Base-by-base conservation (phyloP, 306 rosid genomes). In the Trifolium pratense region DNA sequence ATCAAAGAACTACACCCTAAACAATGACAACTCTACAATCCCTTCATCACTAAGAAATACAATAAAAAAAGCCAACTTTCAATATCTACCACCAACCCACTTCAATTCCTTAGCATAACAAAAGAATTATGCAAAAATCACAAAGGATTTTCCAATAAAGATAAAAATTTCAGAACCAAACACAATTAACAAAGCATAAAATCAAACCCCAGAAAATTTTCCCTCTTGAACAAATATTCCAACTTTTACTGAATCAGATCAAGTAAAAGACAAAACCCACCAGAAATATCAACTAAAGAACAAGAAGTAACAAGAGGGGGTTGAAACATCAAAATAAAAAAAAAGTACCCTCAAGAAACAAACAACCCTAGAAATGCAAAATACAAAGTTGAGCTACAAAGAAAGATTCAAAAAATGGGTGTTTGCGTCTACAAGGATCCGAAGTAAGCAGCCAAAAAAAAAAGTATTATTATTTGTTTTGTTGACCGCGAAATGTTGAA, bases 391-490 rank as follows among this genome's bases (percentile, higher is more conserved):
- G 46, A 70, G 76, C 75, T 40, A 59, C 12, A 51, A 40, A 78
- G 71, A 71, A 62, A 78, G 70, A 23, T 74, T 81, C n/a, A 43
- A 34, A 40, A 65, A 71, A 75, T 7, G 71, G 45, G 79, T 29
- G 17, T 66, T 49, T 34, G 65, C 66, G 75, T 72, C 76, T 67
- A 88, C 83, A 69, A 84, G 82, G 97, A 91, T 91, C 94, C 84
- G 7, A 80, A 56, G 26, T 53, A 75, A 76, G 60, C 31, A 76
- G 78, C 83, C 71, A 25, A 70, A 64, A 74, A 56, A 66, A 57
- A 12, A 61, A 75, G 37, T 31, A 51, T 75, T 60, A 16, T 75
- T 60, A 16, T 6, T 48, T 18, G 76, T 36, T 70, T 61, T 81
- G 83, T 82, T 86, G 89, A 89, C 88, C 80, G 17, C 37, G 36